Base-by-base conservation (phyloP, 2,329 filamentous ascomycete species). In the Epichloe coenophiala region DNA sequence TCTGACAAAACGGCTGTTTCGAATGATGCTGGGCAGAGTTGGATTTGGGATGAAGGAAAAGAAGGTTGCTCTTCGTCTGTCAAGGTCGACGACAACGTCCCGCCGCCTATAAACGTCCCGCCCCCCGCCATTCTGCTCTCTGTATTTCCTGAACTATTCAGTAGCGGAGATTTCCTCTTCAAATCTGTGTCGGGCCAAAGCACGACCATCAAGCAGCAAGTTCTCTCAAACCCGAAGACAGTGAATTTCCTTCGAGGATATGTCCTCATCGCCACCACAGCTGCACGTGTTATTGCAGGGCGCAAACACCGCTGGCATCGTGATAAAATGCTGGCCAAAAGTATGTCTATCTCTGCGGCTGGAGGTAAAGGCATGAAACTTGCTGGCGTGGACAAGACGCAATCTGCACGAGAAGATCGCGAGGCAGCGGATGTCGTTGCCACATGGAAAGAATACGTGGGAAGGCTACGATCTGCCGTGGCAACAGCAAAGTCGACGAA, bases 281-380 rank as follows among this genome's bases (percentile, higher is more conserved):
- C 84, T 23, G 86, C 81, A n/a, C 84, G 84, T 43, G 77, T 96
- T 47, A 82, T 96, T 51, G 86, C 87, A 1, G 91, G 90, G 11
- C 83, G 91, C 52, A 89, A 87, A 60, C 71, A 86, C 48, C 84
- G 91, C 51, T 97, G 91, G 91, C 91, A 95, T 63, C 80, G 91
- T 49, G 91, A 97, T 66, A 84, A 80, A 54, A 81, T 88, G 54
- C 72, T 97, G 12, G 80, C 86, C 1, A 88, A 95, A 65, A 83
- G 84, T 61, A 95, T 95, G 86, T 82, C 85, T 51, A 95, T 97
- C 54, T 87, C 88, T 1, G 80, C 81, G 15, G 78, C 83, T 2
- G 83, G 82, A 3, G 78, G 81, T 49, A 88, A 86, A 59, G 83
- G 91, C 3, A 96, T 97, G 91, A 97, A 96, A 67, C 77, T 97